These are phyloP conservation scores for Corchorus olitorius DNA, from an alignment of 345 rosid species.

Conservation along the genomic window DNA sequence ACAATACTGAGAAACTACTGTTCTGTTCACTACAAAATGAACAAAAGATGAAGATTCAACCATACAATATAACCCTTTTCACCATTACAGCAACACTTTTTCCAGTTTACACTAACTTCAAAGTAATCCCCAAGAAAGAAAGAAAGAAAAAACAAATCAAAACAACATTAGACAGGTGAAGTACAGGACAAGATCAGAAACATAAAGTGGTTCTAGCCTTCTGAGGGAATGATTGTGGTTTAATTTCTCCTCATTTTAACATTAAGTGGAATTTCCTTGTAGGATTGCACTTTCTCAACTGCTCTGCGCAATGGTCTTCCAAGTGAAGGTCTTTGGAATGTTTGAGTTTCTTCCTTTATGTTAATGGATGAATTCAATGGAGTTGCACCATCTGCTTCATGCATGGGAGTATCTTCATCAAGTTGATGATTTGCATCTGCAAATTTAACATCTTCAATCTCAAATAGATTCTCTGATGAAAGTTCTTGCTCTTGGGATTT, in stretches of 20 bases:
- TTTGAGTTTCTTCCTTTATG: slow-evolving; percentile 27
- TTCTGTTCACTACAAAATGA: background rate
- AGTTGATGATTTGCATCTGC: slow-evolving; percentile 23
- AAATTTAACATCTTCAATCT: slow-evolving; percentile 49
- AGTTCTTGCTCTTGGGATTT: slow-evolving; percentile 46
- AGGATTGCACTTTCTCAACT: slow-evolving; percentile 61
- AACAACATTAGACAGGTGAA: slow-evolving; percentile 10
- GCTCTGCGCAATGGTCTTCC: slow-evolving; percentile 64
- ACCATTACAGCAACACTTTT: background rate
- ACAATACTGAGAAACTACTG: background rate
- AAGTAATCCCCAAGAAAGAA: background rate
- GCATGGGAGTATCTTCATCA: slow-evolving; percentile 21
- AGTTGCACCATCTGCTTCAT: slow-evolving; percentile 23
- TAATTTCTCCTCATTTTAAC: slow-evolving; percentile 49
- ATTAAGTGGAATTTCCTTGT: slow-evolving; percentile 54
- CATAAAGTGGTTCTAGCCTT: background rate
- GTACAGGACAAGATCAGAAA: background rate
- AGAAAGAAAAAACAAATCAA: background rate
- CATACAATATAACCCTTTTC: background rate
- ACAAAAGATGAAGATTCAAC: background rate
- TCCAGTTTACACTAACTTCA: background rate
- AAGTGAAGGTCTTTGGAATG: slow-evolving; percentile 40
- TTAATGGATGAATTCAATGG: slow-evolving; percentile 7
- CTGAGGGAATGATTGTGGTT: background rate
- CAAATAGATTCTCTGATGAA: slow-evolving; percentile 51